phyloP scores from a whole-genome alignment of 768 basidiomycete species.

The Mycena haematopus region DNA sequence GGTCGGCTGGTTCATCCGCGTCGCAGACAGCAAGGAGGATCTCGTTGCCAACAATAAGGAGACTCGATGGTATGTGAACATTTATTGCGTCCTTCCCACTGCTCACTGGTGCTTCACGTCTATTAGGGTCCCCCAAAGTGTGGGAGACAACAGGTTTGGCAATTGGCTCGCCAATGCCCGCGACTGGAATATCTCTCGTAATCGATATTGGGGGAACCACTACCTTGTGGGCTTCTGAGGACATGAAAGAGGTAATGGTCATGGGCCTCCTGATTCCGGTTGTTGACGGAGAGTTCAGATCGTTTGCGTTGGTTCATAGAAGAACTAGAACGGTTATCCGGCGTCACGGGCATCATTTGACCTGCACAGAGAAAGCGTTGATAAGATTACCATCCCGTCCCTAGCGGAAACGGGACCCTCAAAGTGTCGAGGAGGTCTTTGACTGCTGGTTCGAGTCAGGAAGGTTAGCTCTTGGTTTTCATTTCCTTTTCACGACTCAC shows the following conservation, averaged over 20 bases:
- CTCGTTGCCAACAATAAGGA: conserved; percentile 89
- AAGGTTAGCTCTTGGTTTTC: conserved; percentile 60
- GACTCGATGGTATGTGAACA: conserved; percentile 78
- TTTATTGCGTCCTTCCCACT: background rate
- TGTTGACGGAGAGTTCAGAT: conserved; percentile 51
- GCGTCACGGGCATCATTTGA: conserved; percentile 85
- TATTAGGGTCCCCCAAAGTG: conserved; percentile 85
- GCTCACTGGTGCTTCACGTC: background rate
- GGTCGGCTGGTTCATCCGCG: conserved; percentile 94
- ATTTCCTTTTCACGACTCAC: background rate
- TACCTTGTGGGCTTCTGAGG: conserved; percentile 97
- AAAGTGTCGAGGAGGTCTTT: conserved; percentile 96
- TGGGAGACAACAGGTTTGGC: conserved; percentile 93
- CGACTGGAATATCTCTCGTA: conserved; percentile 99
- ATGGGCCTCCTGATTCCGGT: conserved; percentile 3
- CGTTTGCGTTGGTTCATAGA: conserved; percentile 88
- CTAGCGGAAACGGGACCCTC: conserved; percentile 81
- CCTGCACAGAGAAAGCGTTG: conserved; percentile 92
- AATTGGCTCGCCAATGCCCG: conserved; percentile 99
- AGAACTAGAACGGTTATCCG: conserved; percentile 87
- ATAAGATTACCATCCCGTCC: conserved; percentile 96
- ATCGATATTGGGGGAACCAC: conserved; percentile 98
- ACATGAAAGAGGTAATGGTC: conserved; percentile 77
- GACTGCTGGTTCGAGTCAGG: conserved; percentile 99
- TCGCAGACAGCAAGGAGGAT: conserved; percentile 82